Base-by-base conservation (phyloP, 352 stramenopile genomes). In the Phytophthora cajani region DNA sequence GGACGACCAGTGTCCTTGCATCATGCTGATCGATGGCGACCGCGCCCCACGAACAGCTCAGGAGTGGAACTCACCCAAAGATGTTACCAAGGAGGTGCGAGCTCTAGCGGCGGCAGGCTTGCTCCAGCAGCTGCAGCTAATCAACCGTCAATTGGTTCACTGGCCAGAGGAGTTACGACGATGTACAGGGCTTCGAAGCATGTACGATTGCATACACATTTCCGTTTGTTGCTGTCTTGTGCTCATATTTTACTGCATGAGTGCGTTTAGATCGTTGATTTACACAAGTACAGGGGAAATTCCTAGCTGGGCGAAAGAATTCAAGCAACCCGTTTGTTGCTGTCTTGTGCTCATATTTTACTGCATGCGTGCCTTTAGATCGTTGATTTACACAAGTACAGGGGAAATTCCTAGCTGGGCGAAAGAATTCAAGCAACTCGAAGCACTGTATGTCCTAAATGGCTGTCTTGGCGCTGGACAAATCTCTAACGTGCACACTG, bases 11-110 rank as follows among this genome's bases (percentile, higher is more conserved):
- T 80, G 69, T 46, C 73, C 73, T 40, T 80, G 73, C 21, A 65
- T 78, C 19, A 62, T 61, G 16, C 40, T 80, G 19, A 72, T 80
- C 36, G 69, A 78, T 19, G 70, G 58, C 1, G 47, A 80, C 30
- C 65, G 53, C 3, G 58, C 70, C 11, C 74, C 74, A 6, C 8
- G 46, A 16, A 75, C 69, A 27, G 59, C 49, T 33, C 12, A 70
- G 11, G 65, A 78, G 27, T 78, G 70, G 69, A 68, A 70, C 47
- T 54, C 62, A 17, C 66, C 74, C 19, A 56, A 61, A 25, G 69
- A 80, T 54, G 62, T 69, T 23, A 71, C 53, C 2, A 47, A 58
- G 1, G 63, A 59, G 21, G 69, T 78, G 5, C 52, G 51, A 4
- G 38, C 53, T 17, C 44, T 78, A 17, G 64, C 73, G 11, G n/a